These are phyloP conservation scores for Pichia deserticola DNA, from an alignment of 805 yeast species.

Conservation along the genomic window DNA sequence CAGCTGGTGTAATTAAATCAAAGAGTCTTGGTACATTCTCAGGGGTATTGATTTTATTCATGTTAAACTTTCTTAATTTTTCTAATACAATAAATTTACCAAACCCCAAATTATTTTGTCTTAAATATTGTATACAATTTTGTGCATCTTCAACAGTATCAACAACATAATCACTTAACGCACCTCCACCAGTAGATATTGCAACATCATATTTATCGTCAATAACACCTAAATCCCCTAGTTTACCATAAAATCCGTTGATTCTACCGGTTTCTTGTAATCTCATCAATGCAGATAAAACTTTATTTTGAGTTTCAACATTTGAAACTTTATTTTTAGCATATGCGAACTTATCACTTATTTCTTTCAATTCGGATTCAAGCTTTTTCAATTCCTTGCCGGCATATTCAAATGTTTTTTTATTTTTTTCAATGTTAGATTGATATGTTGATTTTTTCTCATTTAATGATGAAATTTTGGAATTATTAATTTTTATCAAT, in stretches of 20 bases:
- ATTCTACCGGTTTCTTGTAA: conserved; percentile 77
- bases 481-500: conserved; percentile 39
- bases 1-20: conserved; percentile 68
- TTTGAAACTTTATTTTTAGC: conserved; percentile 53
- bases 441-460: conserved; percentile 41
- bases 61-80: conserved; percentile 58
- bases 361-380: conserved; percentile 43
- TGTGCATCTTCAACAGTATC: conserved; percentile 61
- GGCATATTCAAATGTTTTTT: conserved; percentile 46
- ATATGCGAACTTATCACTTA: conserved; percentile 59
- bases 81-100: conserved; percentile 80
- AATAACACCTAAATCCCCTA: conserved; percentile 89
- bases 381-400: conserved; percentile 41
- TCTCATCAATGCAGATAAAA: conserved; percentile 58
- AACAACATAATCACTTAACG: conserved; percentile 88
- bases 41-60: conserved; percentile 60
- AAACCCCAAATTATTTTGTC: conserved; percentile 79
- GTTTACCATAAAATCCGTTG: conserved; percentile 77
- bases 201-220: conserved; percentile 89
- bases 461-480: conserved; percentile 37
- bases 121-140: conserved; percentile 64
- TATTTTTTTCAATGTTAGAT: conserved; percentile 54
- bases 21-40: conserved; percentile 71
- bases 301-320: conserved; percentile 63
- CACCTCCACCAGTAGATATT: conserved; percentile 88